phyloP scores from a whole-genome alignment of 2,329 filamentous ascomycete genomes.

The Truncatella angustata region DNA sequence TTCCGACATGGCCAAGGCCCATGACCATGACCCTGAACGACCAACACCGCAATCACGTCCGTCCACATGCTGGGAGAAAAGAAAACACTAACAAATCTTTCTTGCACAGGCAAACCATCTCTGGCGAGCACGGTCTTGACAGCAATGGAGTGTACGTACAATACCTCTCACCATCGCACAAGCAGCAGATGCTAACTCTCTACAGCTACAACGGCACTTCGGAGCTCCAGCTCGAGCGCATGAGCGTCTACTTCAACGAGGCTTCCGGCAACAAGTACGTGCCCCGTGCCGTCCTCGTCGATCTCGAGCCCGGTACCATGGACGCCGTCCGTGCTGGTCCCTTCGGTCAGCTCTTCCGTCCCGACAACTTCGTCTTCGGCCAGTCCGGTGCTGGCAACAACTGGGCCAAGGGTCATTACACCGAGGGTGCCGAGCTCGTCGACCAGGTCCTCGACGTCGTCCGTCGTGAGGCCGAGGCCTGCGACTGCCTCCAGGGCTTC shows the following conservation, averaged over 20 bases:
- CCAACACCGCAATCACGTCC: too few relatives aligned
- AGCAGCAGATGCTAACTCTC: too few relatives aligned
- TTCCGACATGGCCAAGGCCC: too few relatives aligned
- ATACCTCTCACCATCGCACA: too few relatives aligned
- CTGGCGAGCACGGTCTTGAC: conserved; percentile 93
- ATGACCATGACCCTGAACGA: background rate
- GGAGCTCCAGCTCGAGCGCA: conserved; percentile 98
- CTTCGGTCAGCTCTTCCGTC: conserved; percentile 98
- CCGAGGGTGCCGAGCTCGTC: conserved; percentile 97
- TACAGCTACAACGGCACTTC: conserved; percentile 93
- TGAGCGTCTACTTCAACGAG: conserved; percentile 99
- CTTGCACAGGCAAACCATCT: conserved; percentile 69
- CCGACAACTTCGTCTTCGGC: conserved; percentile 99
- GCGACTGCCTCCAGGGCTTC: conserved; percentile 99
- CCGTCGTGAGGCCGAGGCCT: conserved; percentile 96
- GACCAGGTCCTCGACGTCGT: conserved; percentile 98
- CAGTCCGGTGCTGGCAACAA: conserved; percentile 99
- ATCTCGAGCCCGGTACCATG: conserved; percentile 99
- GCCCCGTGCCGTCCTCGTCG: conserved; percentile 97
- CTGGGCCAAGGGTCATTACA: conserved; percentile 99
- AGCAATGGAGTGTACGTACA: conserved; percentile 85
- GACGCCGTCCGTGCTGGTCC: conserved; percentile 97
- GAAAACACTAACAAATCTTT: too few relatives aligned
- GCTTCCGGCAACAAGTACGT: conserved; percentile 98
- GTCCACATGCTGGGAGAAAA: too few relatives aligned